These are phyloP conservation scores for Chamaenerion angustifolium DNA, from an alignment of 345 rosid genomes.

Conservation along the genomic window DNA sequence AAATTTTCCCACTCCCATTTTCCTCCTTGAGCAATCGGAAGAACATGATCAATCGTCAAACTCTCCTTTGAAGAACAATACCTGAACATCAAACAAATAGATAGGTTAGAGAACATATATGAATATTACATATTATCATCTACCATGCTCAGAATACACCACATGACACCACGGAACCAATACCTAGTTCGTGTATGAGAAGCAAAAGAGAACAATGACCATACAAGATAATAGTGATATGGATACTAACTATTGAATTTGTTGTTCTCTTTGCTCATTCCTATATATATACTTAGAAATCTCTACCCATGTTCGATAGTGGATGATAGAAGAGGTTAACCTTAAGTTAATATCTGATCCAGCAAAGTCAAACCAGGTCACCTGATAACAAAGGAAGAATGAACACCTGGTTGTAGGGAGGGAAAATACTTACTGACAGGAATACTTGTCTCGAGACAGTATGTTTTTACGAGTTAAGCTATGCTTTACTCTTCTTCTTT, in stretches of 20 bases:
- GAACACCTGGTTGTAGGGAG: not conserved
- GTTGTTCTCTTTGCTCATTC: no score
- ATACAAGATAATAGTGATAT: no score
- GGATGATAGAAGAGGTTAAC: no score
- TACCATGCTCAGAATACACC: no score
- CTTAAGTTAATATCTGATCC: not conserved
- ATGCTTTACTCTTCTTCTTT: conserved; percentile 56
- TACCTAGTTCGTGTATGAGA: no score
- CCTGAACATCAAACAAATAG: conserved; percentile 19
- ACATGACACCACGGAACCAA: no score
- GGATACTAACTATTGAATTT: no score
- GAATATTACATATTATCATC: no score
- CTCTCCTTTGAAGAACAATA: conserved; percentile 63
- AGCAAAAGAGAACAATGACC: no score
- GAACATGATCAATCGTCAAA: conserved; percentile 83
- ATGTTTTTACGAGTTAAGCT: conserved; percentile 58
- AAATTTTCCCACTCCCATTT: conserved; percentile 90
- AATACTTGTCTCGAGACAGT: conserved; percentile 53
- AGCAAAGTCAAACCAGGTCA: not conserved
- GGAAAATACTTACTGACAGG: conserved; percentile 61
- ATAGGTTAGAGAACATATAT: no score
- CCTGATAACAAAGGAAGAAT: not conserved
- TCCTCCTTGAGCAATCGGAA: conserved; percentile 70
- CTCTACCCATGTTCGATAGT: no score
- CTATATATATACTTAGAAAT: no score